Evolutionary conservation across 148 eudicot species (phyloP), one percentile per base, ranked within the genome.

Genomic region (Chenopodium suecicum): DNA sequence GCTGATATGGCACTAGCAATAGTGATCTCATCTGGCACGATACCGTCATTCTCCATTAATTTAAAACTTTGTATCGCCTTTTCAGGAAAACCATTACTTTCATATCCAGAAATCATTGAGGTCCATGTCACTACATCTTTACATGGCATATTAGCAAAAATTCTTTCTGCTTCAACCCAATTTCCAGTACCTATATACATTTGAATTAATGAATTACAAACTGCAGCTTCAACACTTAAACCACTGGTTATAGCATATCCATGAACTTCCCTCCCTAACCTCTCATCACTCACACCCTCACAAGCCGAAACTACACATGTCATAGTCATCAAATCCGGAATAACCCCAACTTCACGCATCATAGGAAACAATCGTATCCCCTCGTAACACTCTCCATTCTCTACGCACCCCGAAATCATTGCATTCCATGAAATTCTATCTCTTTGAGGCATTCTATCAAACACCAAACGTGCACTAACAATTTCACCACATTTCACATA

Each of bases 71-170:
- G 86, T 68, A 95, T 78, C 27, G 97, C 97, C 80, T 87, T 91
- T 4, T 88, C 87, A 75, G 91, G 90, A 68, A 93, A 86, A 27
- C 91, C 90, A 76, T 89, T 93, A 71, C 82, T 83, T 78, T 89
- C 94, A 82, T 91, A 95, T 76, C 94, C 91, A 41, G 94, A 90
- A 77, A 95, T 95, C 98, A 95, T 92, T 13, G 98, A 77, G 5
- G 98, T 95, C 98, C 98, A 93, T 22, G 98, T 91, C 29, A 95
- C 89, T 72, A 95, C 88, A 85, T 95, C 98, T 81, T 88, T 93
- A 56, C 54, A 83, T 84, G 78, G 82, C 82, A 93, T 92, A 73
- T 83, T 78, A 56, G 77, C 83, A 84, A 95, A 95, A 58, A 92
- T 83, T 41, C 80, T 95, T 76, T 95, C 98, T 0, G 98, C 97